Percentiles rank a stretch among this genome's conserved stretches.
Conservation (phyloP, 352 stramenopile genomes). For the Phytopythium sindhum region DNA sequence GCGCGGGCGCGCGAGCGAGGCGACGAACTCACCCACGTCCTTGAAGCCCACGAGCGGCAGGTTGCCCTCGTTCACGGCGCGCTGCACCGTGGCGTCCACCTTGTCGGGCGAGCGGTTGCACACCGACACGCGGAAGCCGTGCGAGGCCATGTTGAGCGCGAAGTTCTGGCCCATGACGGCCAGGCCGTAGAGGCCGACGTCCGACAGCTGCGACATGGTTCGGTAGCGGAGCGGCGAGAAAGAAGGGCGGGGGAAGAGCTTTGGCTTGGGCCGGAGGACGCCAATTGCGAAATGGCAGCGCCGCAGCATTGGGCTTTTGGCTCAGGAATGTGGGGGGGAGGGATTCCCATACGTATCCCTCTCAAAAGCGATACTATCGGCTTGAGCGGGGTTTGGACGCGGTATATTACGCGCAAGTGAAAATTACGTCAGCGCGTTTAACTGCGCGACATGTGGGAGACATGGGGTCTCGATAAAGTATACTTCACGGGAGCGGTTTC, state of each 20-base stretch:
- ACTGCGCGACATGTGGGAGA: background rate
- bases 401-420: background rate
- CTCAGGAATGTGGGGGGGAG: no score
- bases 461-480: background rate
- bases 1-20: conserved; percentile 91
- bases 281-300: conserved; percentile 24
- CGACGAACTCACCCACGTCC: conserved; percentile 90
- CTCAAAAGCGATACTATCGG: conserved; percentile 9
- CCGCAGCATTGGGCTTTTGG: conserved; percentile 1
- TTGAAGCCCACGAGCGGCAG: conserved; percentile 93
- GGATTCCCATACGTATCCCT: conserved; percentile 5
- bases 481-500: background rate
- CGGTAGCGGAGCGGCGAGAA: conserved; percentile 5
- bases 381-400: background rate
- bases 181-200: conserved; percentile 90
- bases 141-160: conserved; percentile 97
- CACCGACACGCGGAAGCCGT: conserved; percentile 96
- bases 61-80: conserved; percentile 95
- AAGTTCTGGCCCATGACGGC: conserved; percentile 99
- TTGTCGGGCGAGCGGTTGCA: conserved; percentile 97
- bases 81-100: conserved; percentile 94
- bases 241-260: conserved; percentile 3
- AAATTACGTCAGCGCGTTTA: background rate
- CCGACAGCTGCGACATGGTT: conserved; percentile 62
- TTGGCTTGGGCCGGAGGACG: conserved; percentile 14